Evolutionary conservation across 768 basidiomycete species (phyloP), one percentile per base, ranked within the genome.

Genomic region (Phylloporus rhodoxanthus): DNA sequence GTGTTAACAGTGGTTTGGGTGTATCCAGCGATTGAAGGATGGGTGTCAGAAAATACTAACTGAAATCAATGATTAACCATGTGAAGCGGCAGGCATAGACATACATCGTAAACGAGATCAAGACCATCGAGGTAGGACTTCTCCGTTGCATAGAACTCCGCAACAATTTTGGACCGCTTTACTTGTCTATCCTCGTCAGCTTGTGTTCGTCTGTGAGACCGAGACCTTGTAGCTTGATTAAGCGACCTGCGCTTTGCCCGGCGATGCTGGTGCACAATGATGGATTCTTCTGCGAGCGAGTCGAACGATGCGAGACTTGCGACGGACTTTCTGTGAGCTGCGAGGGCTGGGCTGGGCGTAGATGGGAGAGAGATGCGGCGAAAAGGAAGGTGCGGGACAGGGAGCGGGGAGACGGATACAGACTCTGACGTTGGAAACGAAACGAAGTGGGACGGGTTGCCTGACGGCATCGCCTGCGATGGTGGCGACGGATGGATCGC

Each of bases 141-240:
- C 69, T 93, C 91, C 0, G 90, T 91, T 48, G 85, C 81, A 56
- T 80, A 82, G 55, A 93, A 85, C 62, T 93, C 91, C 38, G 79
- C 74, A n/a, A 91, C 74, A 32, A 92, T 75, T 65, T 81, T 87
- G 39, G 75, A 68, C 43, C 84, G 72, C 63, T 84, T 91, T 34
- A 68, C 68, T 39, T 76, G 72, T 42, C 68, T 69, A 41, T 75
- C 72, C 43, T 79, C 75, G 58, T 81, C 73, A 1, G 69, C 57
- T 11, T 74, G 74, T 50, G 68, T 72, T 17, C 67, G 56, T 45
- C 56, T 71, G 20, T 56, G 60, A 11, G 62, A 29, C 30, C 59
- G 60, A 11, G 62, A 29, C 28, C 54, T 52, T 26, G 56, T 42
- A 9, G 48, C 33, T 6, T 52, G 60, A 28, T 67, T 68, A 14